Evolutionary conservation across 495 filamentous ascomycete genomes (phyloP).

Genomic region (Penicillium fimorum): DNA sequence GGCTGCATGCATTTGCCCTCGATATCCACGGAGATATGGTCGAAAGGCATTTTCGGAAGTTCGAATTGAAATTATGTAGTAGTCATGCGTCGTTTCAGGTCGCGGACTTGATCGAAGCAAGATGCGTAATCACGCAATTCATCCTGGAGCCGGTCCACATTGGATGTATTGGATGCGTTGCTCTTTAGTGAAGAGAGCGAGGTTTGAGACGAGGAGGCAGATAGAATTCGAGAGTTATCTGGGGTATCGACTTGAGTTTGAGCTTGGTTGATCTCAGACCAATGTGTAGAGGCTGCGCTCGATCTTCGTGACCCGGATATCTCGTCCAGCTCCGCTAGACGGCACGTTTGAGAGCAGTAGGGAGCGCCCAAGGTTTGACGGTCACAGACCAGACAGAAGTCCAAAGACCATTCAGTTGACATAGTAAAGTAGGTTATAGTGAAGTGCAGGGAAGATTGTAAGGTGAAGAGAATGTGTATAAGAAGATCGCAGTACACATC

Average conservation of each 20-base stretch:
- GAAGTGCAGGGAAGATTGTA: neutral
- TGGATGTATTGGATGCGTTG: conserved; percentile 48
- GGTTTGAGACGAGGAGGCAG: conserved; percentile 80
- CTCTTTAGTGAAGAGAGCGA: conserved; percentile 79
- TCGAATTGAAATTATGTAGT: conserved; percentile 25
- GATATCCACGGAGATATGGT: neutral
- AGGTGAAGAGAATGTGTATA: conserved; percentile 1
- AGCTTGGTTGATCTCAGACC: conserved; percentile 31
- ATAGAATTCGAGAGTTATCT: conserved; percentile 43
- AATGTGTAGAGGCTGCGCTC: conserved; percentile 11
- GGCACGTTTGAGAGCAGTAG: conserved; percentile 93
- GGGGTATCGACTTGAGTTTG: conserved; percentile 11
- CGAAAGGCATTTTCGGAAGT: neutral
- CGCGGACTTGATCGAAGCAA: conserved; percentile 80
- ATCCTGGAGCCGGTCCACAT: conserved; percentile 70
- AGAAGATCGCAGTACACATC: no score
- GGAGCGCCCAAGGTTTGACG: conserved; percentile 71
- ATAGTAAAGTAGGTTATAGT: conserved; percentile 25
- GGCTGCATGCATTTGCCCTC: conserved; percentile 5
- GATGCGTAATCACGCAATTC: conserved; percentile 83
- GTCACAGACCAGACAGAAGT: conserved; percentile 95
- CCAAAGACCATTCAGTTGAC: conserved; percentile 82
- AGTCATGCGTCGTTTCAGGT: conserved; percentile 59
- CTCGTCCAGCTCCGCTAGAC: conserved; percentile 81
- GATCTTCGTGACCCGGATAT: conserved; percentile 34